Evolutionary conservation across 108 stramenopile genomes (phyloP).

Genomic region (Halocafeteria seosinensis): DNA sequence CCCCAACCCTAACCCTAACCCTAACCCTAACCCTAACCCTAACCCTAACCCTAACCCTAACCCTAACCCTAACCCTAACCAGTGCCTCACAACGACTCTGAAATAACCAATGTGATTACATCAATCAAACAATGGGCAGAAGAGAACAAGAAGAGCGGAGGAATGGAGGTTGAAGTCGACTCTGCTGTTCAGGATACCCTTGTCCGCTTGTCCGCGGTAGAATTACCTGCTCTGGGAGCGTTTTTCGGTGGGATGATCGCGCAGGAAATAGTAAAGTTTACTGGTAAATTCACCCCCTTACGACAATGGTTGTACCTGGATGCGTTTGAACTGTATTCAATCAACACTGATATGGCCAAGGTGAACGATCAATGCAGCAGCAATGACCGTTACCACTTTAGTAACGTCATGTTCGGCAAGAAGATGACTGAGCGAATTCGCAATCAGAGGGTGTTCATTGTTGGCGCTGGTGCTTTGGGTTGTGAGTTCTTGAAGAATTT

Average conservation of each 20-base stretch:
- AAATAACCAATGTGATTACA: background rate
- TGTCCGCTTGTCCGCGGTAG: background rate
- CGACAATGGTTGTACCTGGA: slow-evolving; percentile 89
- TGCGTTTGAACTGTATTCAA: slow-evolving; percentile 71
- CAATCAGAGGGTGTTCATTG: slow-evolving; percentile 45
- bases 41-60: no score
- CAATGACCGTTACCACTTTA: slow-evolving; percentile 26
- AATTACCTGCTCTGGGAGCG: slow-evolving; percentile 82
- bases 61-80: no score
- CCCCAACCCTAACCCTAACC: no score
- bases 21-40: no score
- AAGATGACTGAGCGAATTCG: slow-evolving; percentile 9
- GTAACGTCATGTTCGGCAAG: slow-evolving; percentile 30
- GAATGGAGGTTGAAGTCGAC: background rate
- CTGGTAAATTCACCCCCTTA: slow-evolving; percentile 90
- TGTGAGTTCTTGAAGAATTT: slow-evolving; percentile 99
- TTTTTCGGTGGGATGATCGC: slow-evolving; percentile 88
- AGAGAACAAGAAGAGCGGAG: background rate
- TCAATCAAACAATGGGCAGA: background rate
- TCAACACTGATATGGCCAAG: no score
- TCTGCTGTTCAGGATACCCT: background rate
- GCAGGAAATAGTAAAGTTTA: slow-evolving; percentile 96
- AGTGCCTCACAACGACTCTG: background rate
- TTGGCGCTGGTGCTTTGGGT: slow-evolving; percentile 97
- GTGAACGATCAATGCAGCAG: slow-evolving; percentile 6